A percentile compares a stretch with the other conserved stretches of the same genome.
Evolutionary conservation across 2,329 filamentous ascomycete genomes (phyloP).

Genomic region (Sclerotinia subarctica): DNA sequence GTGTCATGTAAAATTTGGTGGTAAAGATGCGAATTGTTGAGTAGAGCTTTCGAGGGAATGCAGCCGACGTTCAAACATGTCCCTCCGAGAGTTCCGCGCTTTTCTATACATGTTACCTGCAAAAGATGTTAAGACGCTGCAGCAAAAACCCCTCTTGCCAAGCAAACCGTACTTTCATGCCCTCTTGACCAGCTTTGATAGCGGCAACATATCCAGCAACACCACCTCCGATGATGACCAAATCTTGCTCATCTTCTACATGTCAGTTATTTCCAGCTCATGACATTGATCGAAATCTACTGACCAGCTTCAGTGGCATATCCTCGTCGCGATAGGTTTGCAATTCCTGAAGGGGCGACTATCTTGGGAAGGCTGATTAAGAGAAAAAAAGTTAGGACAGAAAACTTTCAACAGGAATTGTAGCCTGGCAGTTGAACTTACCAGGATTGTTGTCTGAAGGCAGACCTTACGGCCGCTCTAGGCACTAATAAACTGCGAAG

Average conservation of each 20-base stretch:
- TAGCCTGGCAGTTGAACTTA: conserved; percentile 40
- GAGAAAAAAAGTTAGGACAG: conserved; percentile 27
- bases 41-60: conserved; percentile 97
- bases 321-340: conserved; percentile 56
- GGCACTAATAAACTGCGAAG: conserved; percentile 60
- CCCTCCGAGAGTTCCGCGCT: conserved; percentile 89
- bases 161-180: conserved; percentile 70
- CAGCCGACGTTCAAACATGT: conserved; percentile 99
- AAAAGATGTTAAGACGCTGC: conserved; percentile 24
- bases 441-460: conserved; percentile 52
- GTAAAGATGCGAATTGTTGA: conserved; percentile 99
- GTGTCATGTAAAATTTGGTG: conserved; percentile 96
- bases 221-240: conserved; percentile 96
- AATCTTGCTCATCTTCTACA: conserved; percentile 84
- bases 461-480: conserved; percentile 55
- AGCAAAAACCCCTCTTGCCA: conserved; percentile 13
- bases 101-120: conserved; percentile 95
- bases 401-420: conserved; percentile 18
- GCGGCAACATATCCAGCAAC: conserved; percentile 98
- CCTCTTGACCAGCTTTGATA: conserved; percentile 98
- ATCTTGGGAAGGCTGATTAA: conserved; percentile 48
- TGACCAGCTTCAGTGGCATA: conserved; percentile 51
- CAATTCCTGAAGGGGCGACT: conserved; percentile 45
- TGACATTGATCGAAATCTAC: conserved; percentile 38
- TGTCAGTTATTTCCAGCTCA: conserved; percentile 52